These are phyloP conservation scores for Metschnikowia kunwiensis DNA, from an alignment of 805 yeast genomes.

Conservation along the genomic window DNA sequence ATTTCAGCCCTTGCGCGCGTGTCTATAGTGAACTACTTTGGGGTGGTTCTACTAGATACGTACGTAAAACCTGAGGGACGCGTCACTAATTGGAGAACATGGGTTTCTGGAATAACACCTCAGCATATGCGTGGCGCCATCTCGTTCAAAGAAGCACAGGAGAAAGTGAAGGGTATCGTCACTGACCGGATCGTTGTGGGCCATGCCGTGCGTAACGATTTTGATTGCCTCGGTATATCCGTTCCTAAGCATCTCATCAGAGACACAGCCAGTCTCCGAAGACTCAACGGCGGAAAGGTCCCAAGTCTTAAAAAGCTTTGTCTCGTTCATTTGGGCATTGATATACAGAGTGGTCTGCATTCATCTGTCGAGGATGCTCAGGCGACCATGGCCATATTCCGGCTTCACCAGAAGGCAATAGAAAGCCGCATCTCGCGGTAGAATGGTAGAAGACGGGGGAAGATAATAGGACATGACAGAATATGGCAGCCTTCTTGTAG, in stretches of 20 bases:
- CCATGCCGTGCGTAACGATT: slow-evolving; percentile 79
- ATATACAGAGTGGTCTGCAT: slow-evolving; percentile 73
- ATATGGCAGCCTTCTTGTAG: no score
- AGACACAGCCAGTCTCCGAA: slow-evolving; percentile 74
- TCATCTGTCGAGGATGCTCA: slow-evolving; percentile 89
- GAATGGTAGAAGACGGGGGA: no score
- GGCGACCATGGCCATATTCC: slow-evolving; percentile 80
- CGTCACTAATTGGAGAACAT: slow-evolving; percentile 89
- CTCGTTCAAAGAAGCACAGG: slow-evolving; percentile 63
- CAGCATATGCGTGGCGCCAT: slow-evolving; percentile 66
- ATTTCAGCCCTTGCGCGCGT: slow-evolving; percentile 80
- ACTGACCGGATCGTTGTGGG: slow-evolving; percentile 67
- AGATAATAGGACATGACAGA: no score
- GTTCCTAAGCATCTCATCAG: slow-evolving; percentile 64
- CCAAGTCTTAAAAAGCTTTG: slow-evolving; percentile 71
- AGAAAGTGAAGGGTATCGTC: slow-evolving; percentile 19
- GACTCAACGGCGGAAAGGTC: slow-evolving; percentile 60
- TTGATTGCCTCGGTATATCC: slow-evolving; percentile 60
- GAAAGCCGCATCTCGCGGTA: no score
- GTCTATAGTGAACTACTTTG: slow-evolving; percentile 80
- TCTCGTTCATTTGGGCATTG: slow-evolving; percentile 50
- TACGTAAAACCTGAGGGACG: slow-evolving; percentile 72
- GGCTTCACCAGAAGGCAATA: slow-evolving; percentile 58
- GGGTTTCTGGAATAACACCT: slow-evolving; percentile 85
- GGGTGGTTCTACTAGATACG: slow-evolving; percentile 65